These are phyloP conservation scores for Cyclotella baltica DNA, from an alignment of 108 stramenopile species.

Conservation along the genomic window DNA sequence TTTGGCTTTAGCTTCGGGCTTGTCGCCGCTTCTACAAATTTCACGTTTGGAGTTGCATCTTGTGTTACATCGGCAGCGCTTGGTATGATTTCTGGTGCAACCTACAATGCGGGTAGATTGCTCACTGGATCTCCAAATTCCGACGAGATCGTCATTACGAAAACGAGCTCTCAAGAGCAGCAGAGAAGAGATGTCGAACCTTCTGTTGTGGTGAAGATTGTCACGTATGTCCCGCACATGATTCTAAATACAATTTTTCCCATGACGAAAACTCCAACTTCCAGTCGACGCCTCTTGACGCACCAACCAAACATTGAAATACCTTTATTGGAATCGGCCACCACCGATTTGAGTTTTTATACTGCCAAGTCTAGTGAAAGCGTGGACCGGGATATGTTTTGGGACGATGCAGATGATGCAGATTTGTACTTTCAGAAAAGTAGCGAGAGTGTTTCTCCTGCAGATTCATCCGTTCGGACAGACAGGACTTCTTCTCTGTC, in stretches of 20 bases:
- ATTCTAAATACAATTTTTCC: background rate
- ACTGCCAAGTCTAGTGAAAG: background rate
- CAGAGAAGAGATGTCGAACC: background rate
- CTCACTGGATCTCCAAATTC: background rate
- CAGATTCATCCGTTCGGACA: background rate
- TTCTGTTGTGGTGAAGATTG: background rate
- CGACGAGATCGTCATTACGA: background rate
- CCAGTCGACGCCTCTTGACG: background rate
- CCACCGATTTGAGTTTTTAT: background rate
- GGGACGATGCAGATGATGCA: background rate
- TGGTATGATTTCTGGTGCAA: slow-evolving; percentile 18
- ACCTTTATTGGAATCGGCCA: background rate
- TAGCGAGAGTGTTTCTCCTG: background rate
- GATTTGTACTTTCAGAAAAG: background rate
- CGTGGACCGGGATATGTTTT: background rate
- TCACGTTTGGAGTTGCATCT: slow-evolving; percentile 22
- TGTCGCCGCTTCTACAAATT: slow-evolving; percentile 9
- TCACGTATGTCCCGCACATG: background rate
- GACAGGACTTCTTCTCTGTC: slow-evolving; percentile 3
- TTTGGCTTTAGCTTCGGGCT: slow-evolving; percentile 18
- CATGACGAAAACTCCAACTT: background rate
- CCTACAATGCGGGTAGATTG: background rate
- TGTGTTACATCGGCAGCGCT: slow-evolving; percentile 15
- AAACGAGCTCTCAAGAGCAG: too few species aligned
- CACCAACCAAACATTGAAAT: background rate